phyloP scores from a whole-genome alignment of 805 yeast species.

The Cyberlindnera samutprakarnensis region DNA sequence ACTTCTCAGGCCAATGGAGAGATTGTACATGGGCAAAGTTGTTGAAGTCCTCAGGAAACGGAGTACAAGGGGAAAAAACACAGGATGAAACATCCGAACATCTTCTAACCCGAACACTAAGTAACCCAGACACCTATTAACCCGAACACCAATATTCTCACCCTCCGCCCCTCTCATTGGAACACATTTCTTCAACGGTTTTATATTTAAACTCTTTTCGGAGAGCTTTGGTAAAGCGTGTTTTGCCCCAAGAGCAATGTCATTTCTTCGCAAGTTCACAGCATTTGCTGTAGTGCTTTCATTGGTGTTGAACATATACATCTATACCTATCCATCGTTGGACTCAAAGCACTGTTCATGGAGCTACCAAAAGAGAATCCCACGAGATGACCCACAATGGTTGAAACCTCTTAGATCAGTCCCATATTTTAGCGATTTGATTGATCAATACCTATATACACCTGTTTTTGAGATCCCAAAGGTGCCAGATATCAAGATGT shows the following conservation, averaged over 20 bases:
- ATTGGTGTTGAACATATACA: conserved; percentile 47
- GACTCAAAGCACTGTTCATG: conserved; percentile 52
- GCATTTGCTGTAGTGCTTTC: conserved; percentile 27
- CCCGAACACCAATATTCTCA: too few relatives aligned
- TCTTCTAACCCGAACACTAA: too few relatives aligned
- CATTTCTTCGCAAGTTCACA: conserved; percentile 19
- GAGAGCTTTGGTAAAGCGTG: too few relatives aligned
- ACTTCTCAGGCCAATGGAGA: too few relatives aligned
- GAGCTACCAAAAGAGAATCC: conserved; percentile 27
- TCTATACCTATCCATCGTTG: conserved; percentile 71
- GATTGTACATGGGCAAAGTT: too few relatives aligned
- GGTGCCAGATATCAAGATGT: conserved; percentile 44
- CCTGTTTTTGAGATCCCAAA: conserved; percentile 8
- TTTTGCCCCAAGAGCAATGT: conserved; percentile 4
- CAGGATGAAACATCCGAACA: too few relatives aligned
- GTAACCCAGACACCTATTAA: too few relatives aligned
- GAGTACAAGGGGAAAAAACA: too few relatives aligned
- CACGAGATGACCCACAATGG: conserved; percentile 3
- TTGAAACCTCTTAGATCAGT: conserved; percentile 7
- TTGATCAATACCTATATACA: conserved; percentile 23
- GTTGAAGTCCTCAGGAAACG: too few relatives aligned
- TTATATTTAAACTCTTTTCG: too few relatives aligned
- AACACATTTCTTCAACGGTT: too few relatives aligned
- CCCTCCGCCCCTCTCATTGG: too few relatives aligned
- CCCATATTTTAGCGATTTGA: conserved; percentile 18